phyloP scores from a whole-genome alignment of 2,329 filamentous ascomycete genomes.

The Knufia fluminis region DNA sequence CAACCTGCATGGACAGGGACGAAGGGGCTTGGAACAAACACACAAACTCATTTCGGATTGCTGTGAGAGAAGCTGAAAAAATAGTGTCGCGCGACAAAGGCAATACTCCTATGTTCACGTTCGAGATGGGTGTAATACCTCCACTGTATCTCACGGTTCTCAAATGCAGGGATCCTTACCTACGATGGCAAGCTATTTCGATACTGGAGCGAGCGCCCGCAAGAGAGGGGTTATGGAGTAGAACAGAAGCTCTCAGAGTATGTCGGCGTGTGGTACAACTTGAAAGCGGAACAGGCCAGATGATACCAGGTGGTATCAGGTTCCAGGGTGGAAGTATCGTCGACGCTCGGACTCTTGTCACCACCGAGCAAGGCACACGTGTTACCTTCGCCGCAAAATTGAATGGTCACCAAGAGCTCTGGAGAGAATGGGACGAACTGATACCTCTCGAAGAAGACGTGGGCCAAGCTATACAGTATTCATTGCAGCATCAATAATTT shows the following conservation, averaged over 20 bases:
- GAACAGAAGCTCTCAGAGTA: not conserved
- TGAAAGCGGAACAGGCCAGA: not conserved
- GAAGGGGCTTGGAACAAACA: not conserved
- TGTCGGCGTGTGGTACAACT: not conserved
- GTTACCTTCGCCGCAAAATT: slow-evolving; percentile 1
- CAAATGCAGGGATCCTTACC: slow-evolving; percentile 27
- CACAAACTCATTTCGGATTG: not conserved
- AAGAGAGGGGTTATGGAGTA: slow-evolving; percentile 13
- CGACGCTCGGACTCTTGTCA: not conserved
- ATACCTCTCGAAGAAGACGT: not conserved
- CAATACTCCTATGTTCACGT: slow-evolving; percentile 12
- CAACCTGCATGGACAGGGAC: slow-evolving; percentile 3
- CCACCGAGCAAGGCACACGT: not conserved
- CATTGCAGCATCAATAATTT: not conserved
- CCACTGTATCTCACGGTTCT: slow-evolving; percentile 28
- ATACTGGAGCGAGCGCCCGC: slow-evolving; percentile 14
- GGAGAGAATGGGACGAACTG: slow-evolving; percentile 2
- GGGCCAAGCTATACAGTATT: not conserved
- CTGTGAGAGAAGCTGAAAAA: not conserved
- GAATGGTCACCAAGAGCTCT: not conserved
- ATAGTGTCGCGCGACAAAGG: not conserved
- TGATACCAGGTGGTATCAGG: not conserved
- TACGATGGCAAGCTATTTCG: slow-evolving; percentile 24
- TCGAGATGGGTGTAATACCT: slow-evolving; percentile 26
- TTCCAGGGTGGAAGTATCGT: not conserved